phyloP scores from a whole-genome alignment of 306 rosid genomes.

The Acmispon strigosus region DNA sequence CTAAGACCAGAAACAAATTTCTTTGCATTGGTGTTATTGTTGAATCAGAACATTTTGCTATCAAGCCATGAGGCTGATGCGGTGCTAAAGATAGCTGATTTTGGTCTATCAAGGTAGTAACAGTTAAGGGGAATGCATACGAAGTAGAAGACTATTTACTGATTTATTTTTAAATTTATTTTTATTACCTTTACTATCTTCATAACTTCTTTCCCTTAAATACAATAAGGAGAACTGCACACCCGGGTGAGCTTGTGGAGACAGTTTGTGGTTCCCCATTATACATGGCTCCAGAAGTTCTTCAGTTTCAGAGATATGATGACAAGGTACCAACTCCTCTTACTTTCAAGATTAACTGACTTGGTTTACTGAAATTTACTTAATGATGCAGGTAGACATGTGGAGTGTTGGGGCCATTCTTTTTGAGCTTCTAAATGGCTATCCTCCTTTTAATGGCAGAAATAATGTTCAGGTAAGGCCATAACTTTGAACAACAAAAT shows the following conservation, averaged over 20 bases:
- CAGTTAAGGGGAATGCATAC: neutral
- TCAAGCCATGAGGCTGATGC: slow-evolving; percentile 32
- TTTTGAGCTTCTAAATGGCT: slow-evolving; percentile 67
- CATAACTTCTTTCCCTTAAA: neutral
- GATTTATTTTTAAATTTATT: neutral
- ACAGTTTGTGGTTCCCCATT: slow-evolving; percentile 60
- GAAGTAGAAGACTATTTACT: neutral
- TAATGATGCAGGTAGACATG: slow-evolving; percentile 49
- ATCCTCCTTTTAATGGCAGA: slow-evolving; percentile 57
- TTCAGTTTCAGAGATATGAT: slow-evolving; percentile 52
- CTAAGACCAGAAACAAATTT: slow-evolving; percentile 21
- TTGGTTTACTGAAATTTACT: neutral
- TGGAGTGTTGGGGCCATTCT: slow-evolving; percentile 71
- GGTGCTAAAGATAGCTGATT: slow-evolving; percentile 55
- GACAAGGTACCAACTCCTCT: slow-evolving; percentile 32
- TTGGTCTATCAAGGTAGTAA: slow-evolving; percentile 63
- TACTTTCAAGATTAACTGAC: neutral
- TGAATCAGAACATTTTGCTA: slow-evolving; percentile 52
- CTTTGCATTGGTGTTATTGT: slow-evolving; percentile 15
- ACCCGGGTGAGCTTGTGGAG: slow-evolving; percentile 39
- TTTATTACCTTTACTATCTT: neutral
- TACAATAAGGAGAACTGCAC: slow-evolving; percentile 24
- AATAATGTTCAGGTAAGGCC: slow-evolving; percentile 52
- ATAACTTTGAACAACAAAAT: neutral
- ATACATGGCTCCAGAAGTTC: slow-evolving; percentile 70